phyloP scores from a whole-genome alignment of 805 yeast genomes.

The Lipomyces yamanashiensis region DNA sequence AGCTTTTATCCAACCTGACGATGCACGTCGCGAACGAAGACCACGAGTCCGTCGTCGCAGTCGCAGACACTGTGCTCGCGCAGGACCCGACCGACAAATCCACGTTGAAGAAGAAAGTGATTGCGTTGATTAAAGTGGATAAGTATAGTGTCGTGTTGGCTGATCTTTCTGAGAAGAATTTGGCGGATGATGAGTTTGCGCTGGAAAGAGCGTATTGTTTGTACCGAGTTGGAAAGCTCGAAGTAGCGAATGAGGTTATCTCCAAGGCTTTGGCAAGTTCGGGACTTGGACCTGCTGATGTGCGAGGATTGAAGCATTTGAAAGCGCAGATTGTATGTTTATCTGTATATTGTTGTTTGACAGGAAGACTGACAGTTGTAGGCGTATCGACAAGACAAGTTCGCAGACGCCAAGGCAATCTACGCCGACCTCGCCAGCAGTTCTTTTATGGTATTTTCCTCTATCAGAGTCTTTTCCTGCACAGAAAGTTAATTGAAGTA shows the following conservation, averaged over 20 bases:
- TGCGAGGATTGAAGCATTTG: constrained; percentile 54
- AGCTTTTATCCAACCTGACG: constrained; percentile 46
- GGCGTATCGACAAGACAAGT: constrained; percentile 55
- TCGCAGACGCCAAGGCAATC: constrained; percentile 50
- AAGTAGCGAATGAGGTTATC: constrained; percentile 39
- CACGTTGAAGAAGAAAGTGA: constrained; percentile 53
- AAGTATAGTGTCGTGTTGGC: constrained; percentile 56
- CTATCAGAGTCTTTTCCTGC: not conserved
- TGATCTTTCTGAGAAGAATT: constrained; percentile 45
- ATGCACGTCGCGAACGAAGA: constrained; percentile 48
- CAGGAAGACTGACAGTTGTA: not conserved
- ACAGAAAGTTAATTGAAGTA: too few species aligned
- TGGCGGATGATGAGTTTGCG: constrained; percentile 17
- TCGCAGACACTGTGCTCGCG: constrained; percentile 43
- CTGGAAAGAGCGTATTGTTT: constrained; percentile 62
- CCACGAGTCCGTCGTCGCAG: constrained; percentile 46
- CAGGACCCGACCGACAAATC: constrained; percentile 41
- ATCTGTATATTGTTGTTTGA: not conserved
- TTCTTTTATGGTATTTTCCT: constrained; percentile 20
- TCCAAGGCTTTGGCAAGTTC: constrained; percentile 33
- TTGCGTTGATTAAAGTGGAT: constrained; percentile 65
- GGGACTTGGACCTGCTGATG: not conserved
- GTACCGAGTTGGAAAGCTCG: constrained; percentile 59
- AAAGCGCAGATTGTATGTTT: constrained; percentile 53
- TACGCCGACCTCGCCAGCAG: constrained; percentile 50